These are phyloP conservation scores for Lolium multiflorum DNA, from an alignment of 176 grass and related monocot species.

Conservation along the genomic window DNA sequence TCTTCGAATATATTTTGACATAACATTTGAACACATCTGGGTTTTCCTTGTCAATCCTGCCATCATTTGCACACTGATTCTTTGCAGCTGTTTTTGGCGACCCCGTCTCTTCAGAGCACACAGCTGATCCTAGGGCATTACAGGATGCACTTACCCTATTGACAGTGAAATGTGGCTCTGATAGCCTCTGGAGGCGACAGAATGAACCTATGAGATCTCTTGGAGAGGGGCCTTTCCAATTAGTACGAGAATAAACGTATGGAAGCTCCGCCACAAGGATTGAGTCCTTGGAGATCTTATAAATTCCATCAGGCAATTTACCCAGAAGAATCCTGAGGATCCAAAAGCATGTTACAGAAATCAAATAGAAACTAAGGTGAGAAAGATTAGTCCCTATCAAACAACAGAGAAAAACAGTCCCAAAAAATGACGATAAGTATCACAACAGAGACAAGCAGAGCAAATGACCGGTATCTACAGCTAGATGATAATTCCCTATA, in stretches of 20 bases:
- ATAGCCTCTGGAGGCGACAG: slow-evolving; percentile 79
- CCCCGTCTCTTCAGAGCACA: slow-evolving; percentile 25
- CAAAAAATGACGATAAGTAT: slow-evolving; percentile 14
- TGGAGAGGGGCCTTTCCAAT: slow-evolving; percentile 76
- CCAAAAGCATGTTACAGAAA: slow-evolving; percentile 45
- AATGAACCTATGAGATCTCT: slow-evolving; percentile 78
- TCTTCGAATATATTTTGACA: slow-evolving; percentile 74
- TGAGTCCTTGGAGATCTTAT: slow-evolving; percentile 80
- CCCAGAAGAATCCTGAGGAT: slow-evolving; percentile 71
- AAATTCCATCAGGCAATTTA: slow-evolving; percentile 81
- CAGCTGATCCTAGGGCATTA: slow-evolving; percentile 43
- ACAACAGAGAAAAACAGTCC: slow-evolving; percentile 19
- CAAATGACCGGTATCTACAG: slow-evolving; percentile 13
- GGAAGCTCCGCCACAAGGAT: slow-evolving; percentile 87
- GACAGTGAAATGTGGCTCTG: slow-evolving; percentile 63
- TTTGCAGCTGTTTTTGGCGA: slow-evolving; percentile 22
- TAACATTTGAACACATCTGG: slow-evolving; percentile 57
- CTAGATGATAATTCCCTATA: slow-evolving; percentile 26
- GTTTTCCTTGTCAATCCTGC: slow-evolving; percentile 40
- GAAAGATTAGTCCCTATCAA: slow-evolving; percentile 12
- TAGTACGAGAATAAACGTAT: slow-evolving; percentile 64
- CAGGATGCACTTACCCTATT: slow-evolving; percentile 36
- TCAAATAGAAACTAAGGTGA: slow-evolving; percentile 38
- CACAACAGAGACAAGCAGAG: not conserved
- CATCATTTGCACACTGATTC: slow-evolving; percentile 42